Evolutionary conservation across 768 basidiomycete genomes (phyloP).

Genomic region (Calocera cornea): DNA sequence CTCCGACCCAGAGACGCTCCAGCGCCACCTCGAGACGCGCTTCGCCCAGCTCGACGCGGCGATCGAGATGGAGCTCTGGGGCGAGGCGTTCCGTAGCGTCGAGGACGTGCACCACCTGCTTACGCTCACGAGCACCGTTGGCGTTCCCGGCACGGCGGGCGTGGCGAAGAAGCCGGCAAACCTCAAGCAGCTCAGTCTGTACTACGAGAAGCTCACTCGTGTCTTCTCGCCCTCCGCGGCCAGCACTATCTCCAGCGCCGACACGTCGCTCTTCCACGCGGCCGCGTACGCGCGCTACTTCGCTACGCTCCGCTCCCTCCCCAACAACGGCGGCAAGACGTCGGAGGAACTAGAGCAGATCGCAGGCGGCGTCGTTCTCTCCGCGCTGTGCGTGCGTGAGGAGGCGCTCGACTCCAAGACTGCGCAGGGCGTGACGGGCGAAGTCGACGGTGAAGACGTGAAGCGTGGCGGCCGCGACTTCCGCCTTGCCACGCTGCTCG

Average conservation of each 20-base stretch:
- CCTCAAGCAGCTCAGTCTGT: conserved; percentile 24
- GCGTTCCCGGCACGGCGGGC: conserved; percentile 13
- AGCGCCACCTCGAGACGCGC: conserved; percentile 90
- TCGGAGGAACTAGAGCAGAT: conserved; percentile 69
- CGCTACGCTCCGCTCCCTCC: conserved; percentile 43
- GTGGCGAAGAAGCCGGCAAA: conserved; percentile 78
- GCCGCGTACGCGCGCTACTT: conserved; percentile 89
- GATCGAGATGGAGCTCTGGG: conserved; percentile 97
- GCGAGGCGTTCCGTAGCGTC: conserved; percentile 94
- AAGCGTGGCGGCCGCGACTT: conserved; percentile 51
- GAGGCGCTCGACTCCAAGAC: conserved; percentile 18
- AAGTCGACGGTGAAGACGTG: conserved; percentile 30
- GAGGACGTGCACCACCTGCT: conserved; percentile 96
- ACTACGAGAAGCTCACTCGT: conserved; percentile 93
- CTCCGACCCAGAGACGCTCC: conserved; percentile 84
- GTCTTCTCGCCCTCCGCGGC: conserved; percentile 41
- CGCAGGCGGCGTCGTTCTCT: conserved; percentile 83
- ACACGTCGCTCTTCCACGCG: conserved; percentile 89
- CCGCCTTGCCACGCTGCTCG: conserved; percentile 74
- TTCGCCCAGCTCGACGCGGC: conserved; percentile 94
- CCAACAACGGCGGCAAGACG: conserved; percentile 48
- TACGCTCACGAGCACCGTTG: conserved; percentile 36
- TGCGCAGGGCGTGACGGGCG: conserved; percentile 9
- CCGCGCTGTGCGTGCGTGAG: conserved; percentile 68
- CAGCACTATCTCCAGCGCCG: conserved; percentile 52